A percentile compares a stretch with the other conserved stretches of the same genome.
Conservation (phyloP, 2,329 filamentous ascomycete genomes). For the Stromatinia cepivora region DNA sequence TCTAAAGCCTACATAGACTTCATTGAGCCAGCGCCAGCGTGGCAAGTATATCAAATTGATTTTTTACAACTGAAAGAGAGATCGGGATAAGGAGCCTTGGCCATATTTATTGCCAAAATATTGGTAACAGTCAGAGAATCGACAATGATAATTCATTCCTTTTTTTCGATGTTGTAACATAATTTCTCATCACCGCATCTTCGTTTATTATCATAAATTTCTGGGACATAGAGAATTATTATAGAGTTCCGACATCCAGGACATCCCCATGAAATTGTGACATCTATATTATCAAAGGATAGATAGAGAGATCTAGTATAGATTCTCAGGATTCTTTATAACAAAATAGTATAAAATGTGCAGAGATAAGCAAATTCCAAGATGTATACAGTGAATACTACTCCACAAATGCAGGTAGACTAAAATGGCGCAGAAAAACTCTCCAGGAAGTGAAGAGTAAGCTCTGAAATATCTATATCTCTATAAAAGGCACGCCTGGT, state of each 20-base stretch:
- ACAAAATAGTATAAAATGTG: background rate
- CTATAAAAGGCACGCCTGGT: background rate
- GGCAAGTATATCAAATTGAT: background rate
- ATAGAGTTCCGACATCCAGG: too few species aligned
- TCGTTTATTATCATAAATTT: too few species aligned
- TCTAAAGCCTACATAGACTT: too few species aligned
- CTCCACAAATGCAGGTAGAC: background rate
- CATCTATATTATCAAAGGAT: too few species aligned
- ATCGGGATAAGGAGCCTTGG: too few species aligned
- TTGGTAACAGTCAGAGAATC: background rate
- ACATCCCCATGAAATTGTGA: too few species aligned
- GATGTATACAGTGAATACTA: background rate
- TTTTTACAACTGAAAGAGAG: background rate
- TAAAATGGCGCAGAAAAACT: fast-evolving
- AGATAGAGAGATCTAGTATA: background rate
- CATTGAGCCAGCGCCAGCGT: too few species aligned
- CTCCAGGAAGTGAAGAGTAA: background rate
- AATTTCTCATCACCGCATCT: too few species aligned
- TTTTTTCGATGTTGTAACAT: background rate
- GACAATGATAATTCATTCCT: background rate
- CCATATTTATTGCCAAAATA: too few species aligned
- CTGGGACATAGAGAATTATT: too few species aligned
- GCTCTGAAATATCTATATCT: background rate
- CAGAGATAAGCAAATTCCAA: background rate
- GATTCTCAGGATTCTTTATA: background rate